Evolutionary conservation across 352 stramenopile genomes (phyloP).

Genomic region (Phytophthora agathidicida): DNA sequence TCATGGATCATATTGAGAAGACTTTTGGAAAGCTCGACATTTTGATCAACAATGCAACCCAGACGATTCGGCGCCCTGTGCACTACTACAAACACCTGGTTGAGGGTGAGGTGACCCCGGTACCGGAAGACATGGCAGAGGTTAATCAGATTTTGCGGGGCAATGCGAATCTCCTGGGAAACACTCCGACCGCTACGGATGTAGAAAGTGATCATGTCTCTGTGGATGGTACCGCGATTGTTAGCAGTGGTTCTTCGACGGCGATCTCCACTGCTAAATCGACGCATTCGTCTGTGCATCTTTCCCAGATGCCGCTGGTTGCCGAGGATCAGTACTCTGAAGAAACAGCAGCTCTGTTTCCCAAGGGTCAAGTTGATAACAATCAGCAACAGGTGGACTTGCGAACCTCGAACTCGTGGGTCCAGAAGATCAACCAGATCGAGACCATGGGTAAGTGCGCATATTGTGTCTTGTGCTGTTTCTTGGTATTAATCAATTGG

Average conservation of each 20-base stretch:
- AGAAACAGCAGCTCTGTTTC: slow-evolving; percentile 58
- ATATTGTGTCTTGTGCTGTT: neutral
- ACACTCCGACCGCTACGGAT: neutral
- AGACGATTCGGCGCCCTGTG: slow-evolving; percentile 93
- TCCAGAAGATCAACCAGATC: slow-evolving; percentile 81
- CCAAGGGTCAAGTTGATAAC: slow-evolving; percentile 82
- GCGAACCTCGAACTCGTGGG: slow-evolving; percentile 92
- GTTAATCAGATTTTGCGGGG: slow-evolving; percentile 55
- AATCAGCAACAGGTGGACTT: slow-evolving; percentile 95
- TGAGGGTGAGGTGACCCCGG: slow-evolving; percentile 66
- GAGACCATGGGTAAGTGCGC: slow-evolving; percentile 61
- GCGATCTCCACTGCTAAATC: slow-evolving; percentile 14
- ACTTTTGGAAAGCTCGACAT: slow-evolving; percentile 89
- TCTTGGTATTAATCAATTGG: neutral
- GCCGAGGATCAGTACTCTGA: slow-evolving; percentile 84
- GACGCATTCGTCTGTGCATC: slow-evolving; percentile 79
- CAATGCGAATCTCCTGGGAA: slow-evolving; percentile 53
- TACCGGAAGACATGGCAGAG: slow-evolving; percentile 52
- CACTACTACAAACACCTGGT: slow-evolving; percentile 93
- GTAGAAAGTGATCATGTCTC: slow-evolving; percentile 11
- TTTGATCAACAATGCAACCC: slow-evolving; percentile 97
- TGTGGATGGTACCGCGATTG: slow-evolving; percentile 31
- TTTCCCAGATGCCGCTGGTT: slow-evolving; percentile 90
- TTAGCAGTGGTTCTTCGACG: slow-evolving; percentile 23
- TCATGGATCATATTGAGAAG: slow-evolving; percentile 88